Evolutionary conservation across 495 filamentous ascomycete species (phyloP).

Genomic region (Penicillium nucicola): DNA sequence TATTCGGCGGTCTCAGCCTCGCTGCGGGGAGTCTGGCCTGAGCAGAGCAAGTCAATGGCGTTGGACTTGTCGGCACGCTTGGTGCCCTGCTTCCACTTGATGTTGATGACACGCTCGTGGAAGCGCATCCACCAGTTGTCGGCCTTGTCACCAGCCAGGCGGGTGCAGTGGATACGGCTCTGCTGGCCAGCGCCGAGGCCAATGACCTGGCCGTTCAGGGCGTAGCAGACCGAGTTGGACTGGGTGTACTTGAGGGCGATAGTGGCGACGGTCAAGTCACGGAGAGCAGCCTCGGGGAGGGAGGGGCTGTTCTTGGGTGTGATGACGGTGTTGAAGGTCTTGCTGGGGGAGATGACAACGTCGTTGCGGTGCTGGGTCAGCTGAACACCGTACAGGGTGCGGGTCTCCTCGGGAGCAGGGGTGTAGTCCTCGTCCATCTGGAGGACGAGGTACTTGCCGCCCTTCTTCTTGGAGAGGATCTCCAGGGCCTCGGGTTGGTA

Average conservation of each 20-base stretch:
- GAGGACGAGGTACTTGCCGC: constrained; percentile 91
- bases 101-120: constrained; percentile 76
- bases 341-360: constrained; percentile 72
- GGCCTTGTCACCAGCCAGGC: constrained; percentile 96
- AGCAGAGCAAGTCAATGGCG: constrained; percentile 91
- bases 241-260: constrained; percentile 98
- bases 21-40: constrained; percentile 72
- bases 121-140: constrained; percentile 99
- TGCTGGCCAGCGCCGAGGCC: constrained; percentile 96
- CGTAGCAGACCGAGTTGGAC: constrained; percentile 98
- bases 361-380: constrained; percentile 91
- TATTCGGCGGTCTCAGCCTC: constrained; percentile 82
- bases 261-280: constrained; percentile 92
- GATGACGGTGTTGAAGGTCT: constrained; percentile 80
- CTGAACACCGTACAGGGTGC: constrained; percentile 85
- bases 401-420: constrained; percentile 69
- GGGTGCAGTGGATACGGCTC: constrained; percentile 96
- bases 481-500: constrained; percentile 82
- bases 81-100: constrained; percentile 95
- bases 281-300: constrained; percentile 75
- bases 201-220: constrained; percentile 89
- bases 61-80: constrained; percentile 98
- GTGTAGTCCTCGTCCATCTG: constrained; percentile 89
- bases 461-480: constrained; percentile 97
- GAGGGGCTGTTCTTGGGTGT: constrained; percentile 70